A percentile compares a stretch with the other conserved stretches of the same genome.
Evolutionary conservation across 2,329 filamentous ascomycete species (phyloP).

Genomic region (Colletotrichum eremochloae): DNA sequence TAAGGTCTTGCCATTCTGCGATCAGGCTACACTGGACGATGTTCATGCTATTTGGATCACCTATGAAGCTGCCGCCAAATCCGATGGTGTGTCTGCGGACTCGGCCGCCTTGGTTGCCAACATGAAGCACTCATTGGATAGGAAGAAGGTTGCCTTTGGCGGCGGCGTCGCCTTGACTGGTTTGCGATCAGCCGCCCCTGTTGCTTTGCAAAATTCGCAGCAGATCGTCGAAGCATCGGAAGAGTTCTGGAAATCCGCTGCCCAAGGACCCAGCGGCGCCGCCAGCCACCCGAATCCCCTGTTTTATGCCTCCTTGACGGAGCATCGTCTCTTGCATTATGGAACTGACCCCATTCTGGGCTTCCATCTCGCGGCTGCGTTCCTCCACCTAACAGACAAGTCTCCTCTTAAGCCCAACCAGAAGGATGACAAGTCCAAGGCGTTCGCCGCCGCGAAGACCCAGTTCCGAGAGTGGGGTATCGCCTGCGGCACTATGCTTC

Average conservation of each 20-base stretch:
- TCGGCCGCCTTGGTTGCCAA: constrained; percentile 14
- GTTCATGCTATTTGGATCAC: constrained; percentile 37
- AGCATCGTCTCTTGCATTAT: constrained; percentile 59
- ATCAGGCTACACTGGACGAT: constrained; percentile 57
- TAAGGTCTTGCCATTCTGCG: constrained; percentile 61
- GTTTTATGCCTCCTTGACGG: constrained; percentile 47
- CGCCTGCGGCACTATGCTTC: constrained; percentile 49
- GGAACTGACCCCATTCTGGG: constrained; percentile 65
- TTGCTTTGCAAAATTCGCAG: constrained; percentile 47
- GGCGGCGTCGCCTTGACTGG: constrained; percentile 47
- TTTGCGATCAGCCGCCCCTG: constrained; percentile 56
- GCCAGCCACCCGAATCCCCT: constrained; percentile 59
- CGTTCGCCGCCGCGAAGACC: constrained; percentile 53
- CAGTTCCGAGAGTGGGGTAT: constrained; percentile 63
- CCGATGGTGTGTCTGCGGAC: constrained; percentile 13
- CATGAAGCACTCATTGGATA: constrained; percentile 23
- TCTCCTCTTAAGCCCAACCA: constrained; percentile 54
- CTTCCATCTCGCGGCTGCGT: constrained; percentile 68
- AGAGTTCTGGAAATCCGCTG: constrained; percentile 55
- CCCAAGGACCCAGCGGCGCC: constrained; percentile 42
- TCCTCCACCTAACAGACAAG: constrained; percentile 52
- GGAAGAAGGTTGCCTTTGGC: constrained; percentile 31
- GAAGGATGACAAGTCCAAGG: constrained; percentile 43
- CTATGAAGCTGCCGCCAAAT: constrained; percentile 10
- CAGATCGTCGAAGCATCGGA: constrained; percentile 45